Evolutionary conservation across 768 basidiomycete genomes (phyloP), one percentile per base, ranked within the genome.

Genomic region (Mrakia blollopis): DNA sequence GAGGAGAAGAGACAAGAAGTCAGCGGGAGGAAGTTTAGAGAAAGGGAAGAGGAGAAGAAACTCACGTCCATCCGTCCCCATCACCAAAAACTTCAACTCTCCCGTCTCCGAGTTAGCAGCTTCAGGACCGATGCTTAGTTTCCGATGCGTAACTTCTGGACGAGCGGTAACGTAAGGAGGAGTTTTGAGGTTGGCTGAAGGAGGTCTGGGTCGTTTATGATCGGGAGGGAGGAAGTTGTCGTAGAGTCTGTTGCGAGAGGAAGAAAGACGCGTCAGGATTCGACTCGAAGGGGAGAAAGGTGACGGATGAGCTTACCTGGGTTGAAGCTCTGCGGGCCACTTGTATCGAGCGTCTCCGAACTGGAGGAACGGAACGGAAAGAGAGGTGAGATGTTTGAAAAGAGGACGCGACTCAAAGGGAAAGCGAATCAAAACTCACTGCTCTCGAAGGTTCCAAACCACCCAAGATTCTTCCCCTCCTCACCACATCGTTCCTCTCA

Each of bases 291-390:
- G 39, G n/a, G 21, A 13, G 10, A 14, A 39, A 39, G 50, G 14
- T 25, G 23, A 83, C 88, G 83, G 81, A 92, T 83, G 88, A 83
- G 81, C 92, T 61, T 13, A 74, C 77, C 62, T 50, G 7, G 60
- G 28, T 50, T 74, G 74, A 18, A 73, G 47, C 25, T 47, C 57
- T 9, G 28, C 23, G 5, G 80, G 78, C 80, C 82, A 82, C 72
- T 96, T 94, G 85, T 95, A 95, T 52, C 91, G 87, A 11, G 92
- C 90, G 83, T 95, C 93, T 73, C 93, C 93, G 80, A 96, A 95
- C 73, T 76, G 65, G 9, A 28, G 52, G 32, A 50, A n/a, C n/a
- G n/a, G 52, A 63, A n/a, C 44, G 21, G 21, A 23, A 4, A 14
- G 47, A 37, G 37, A 28, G 30, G 54, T 67, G 54, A 67, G 65